Conservation (phyloP, 805 yeast genomes). For the Cyberlindnera maritima region DNA sequence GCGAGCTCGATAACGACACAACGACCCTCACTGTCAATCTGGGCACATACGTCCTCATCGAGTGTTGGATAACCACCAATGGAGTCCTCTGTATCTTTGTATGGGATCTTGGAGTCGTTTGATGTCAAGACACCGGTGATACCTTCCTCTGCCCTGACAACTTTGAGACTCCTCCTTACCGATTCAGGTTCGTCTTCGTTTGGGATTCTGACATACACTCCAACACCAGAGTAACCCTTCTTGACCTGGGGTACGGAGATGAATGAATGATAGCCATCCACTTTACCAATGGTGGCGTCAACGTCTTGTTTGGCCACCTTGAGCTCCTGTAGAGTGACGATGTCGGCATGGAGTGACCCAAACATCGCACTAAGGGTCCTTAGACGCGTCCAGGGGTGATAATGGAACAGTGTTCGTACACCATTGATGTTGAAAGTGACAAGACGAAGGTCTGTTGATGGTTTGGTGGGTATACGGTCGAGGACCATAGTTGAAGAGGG, state of each 20-base stretch:
- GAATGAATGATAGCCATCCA: constrained; percentile 59
- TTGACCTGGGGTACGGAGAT: constrained; percentile 64
- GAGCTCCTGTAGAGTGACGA: constrained; percentile 84
- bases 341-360: constrained; percentile 58
- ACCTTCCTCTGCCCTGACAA: constrained; percentile 85
- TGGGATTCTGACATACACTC: constrained; percentile 66
- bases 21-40: constrained; percentile 82
- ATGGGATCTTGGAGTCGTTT: constrained; percentile 21
- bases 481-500: constrained; percentile 10
- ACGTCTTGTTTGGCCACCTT: constrained; percentile 58
- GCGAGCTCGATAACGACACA: constrained; percentile 72
- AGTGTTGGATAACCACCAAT: constrained; percentile 73
- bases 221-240: constrained; percentile 93
- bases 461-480: constrained; percentile 13
- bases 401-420: constrained; percentile 70
- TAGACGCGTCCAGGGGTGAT: constrained; percentile 75
- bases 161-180: constrained; percentile 41
- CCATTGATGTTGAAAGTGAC: constrained; percentile 87
- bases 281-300: constrained; percentile 44
- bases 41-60: constrained; percentile 36
- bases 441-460: constrained; percentile 36
- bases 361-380: constrained; percentile 41
- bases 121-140: constrained; percentile 60
- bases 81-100: constrained; percentile 21
- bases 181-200: constrained; percentile 39